Percentiles rank a stretch among this genome's conserved stretches.
These are phyloP conservation scores for Claviceps pazoutovae DNA, from an alignment of 2,329 filamentous ascomycete species.

Conservation along the genomic window DNA sequence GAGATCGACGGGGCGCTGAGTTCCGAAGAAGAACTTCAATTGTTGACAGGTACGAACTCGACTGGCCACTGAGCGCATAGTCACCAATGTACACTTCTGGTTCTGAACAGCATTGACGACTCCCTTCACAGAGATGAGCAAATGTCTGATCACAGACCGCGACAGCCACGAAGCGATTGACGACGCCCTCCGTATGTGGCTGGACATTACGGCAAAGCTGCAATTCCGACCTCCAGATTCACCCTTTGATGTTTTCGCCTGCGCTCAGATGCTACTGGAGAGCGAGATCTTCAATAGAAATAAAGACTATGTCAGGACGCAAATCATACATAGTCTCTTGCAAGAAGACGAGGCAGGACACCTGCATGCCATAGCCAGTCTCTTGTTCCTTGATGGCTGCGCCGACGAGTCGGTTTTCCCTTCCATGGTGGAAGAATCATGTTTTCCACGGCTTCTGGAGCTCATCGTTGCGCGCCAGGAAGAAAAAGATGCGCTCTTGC, in stretches of 20 bases:
- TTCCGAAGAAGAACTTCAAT: conserved; percentile 69
- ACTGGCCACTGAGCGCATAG: background rate
- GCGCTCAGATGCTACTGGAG: conserved; percentile 63
- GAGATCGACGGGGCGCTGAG: conserved; percentile 39
- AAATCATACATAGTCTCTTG: conserved; percentile 76
- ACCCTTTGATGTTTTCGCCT: conserved; percentile 68
- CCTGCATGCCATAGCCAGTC: conserved; percentile 70
- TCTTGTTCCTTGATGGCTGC: conserved; percentile 78
- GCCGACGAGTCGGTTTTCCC: conserved; percentile 65
- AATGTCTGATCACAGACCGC: conserved; percentile 32
- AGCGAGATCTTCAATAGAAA: conserved; percentile 62
- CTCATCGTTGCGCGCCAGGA: conserved; percentile 55
- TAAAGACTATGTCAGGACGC: conserved; percentile 75
- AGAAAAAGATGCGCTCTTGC: conserved; percentile 54
- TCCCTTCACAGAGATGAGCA: conserved; percentile 28
- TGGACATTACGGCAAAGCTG: conserved; percentile 62
- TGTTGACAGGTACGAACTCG: conserved; percentile 61
- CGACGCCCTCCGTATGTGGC: conserved; percentile 70
- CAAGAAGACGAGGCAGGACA: conserved; percentile 73
- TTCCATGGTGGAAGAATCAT: conserved; percentile 75
- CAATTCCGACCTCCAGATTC: conserved; percentile 62
- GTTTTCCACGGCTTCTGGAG: conserved; percentile 71
- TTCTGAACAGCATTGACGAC: conserved; percentile 7
- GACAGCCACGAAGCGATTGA: conserved; percentile 53
- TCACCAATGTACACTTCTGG: background rate